A percentile compares a stretch with the other conserved stretches of the same genome.
These are phyloP conservation scores for Limonomyces culmigenus DNA, from an alignment of 1,284 basidiomycete species.

Conservation along the genomic window DNA sequence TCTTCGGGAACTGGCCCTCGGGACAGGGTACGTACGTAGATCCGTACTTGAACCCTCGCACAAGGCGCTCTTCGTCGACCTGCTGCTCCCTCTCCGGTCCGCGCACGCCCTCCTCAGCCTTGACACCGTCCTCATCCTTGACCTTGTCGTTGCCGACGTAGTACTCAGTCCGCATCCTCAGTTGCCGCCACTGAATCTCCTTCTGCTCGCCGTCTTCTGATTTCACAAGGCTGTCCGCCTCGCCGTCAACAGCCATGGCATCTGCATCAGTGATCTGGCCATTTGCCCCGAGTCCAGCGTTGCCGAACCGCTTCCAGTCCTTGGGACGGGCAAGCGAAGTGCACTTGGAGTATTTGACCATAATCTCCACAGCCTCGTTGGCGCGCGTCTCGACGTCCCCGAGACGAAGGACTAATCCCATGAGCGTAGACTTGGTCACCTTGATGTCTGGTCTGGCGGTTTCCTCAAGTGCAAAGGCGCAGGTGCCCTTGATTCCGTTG, in stretches of 20 bases:
- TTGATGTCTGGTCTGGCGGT: slow-evolving; percentile 56
- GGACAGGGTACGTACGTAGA: slow-evolving; percentile 77
- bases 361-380: slow-evolving; percentile 60
- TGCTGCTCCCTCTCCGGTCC: slow-evolving; percentile 20
- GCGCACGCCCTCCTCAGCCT: slow-evolving; percentile 14
- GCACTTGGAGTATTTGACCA: slow-evolving; percentile 70
- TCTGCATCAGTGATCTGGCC: too few species aligned
- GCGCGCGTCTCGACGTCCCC: slow-evolving; percentile 52
- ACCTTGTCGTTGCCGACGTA: slow-evolving; percentile 25
- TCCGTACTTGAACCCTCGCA: slow-evolving; percentile 85
- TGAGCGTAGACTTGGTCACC: slow-evolving; percentile 46
- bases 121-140: slow-evolving; percentile 8
- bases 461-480: slow-evolving; percentile 52
- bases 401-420: slow-evolving; percentile 49
- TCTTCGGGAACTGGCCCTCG: slow-evolving; percentile 57
- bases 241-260: slow-evolving; percentile 9
- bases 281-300: slow-evolving; percentile 12
- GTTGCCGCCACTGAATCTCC: slow-evolving; percentile 29
- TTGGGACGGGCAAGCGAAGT: slow-evolving; percentile 62
- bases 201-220: slow-evolving; percentile 17
- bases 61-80: slow-evolving; percentile 59
- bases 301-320: slow-evolving; percentile 66
- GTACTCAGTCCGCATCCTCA: slow-evolving; percentile 42
- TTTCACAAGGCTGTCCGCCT: slow-evolving; percentile 15
- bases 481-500: slow-evolving; percentile 46